Evolutionary conservation across 2,329 filamentous ascomycete species (phyloP).

Genomic region (Stachybotrys elegans): DNA sequence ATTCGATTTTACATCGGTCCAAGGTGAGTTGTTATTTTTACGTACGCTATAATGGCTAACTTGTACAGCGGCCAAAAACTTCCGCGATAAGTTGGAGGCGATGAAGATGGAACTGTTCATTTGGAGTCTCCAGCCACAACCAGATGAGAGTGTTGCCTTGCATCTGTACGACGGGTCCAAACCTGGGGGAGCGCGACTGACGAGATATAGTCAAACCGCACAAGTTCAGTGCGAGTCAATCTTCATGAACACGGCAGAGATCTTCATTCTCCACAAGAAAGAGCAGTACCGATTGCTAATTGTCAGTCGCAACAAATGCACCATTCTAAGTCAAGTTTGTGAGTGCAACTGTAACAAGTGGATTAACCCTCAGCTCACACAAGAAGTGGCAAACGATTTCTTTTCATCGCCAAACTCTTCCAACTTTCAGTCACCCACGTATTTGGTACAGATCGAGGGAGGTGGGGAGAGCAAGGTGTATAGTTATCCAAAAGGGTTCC

Average conservation of each 20-base stretch:
- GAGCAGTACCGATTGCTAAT: background rate
- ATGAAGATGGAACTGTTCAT: background rate
- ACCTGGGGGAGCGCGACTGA: background rate
- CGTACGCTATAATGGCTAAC: background rate
- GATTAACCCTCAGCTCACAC: background rate
- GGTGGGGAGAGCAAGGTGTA: background rate
- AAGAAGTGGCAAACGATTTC: background rate
- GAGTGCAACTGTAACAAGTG: too few species aligned
- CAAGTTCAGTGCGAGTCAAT: background rate
- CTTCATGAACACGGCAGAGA: slow-evolving; percentile 1
- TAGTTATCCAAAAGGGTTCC: background rate
- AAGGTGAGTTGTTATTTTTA: background rate
- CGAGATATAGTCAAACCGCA: slow-evolving; percentile 1
- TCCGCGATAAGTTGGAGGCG: background rate
- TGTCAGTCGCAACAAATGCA: slow-evolving; percentile 1
- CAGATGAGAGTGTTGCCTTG: background rate
- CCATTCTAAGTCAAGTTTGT: slow-evolving; percentile 2
- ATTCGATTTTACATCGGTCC: background rate
- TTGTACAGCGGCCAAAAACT: background rate
- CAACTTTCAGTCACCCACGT: background rate
- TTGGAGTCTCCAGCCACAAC: background rate
- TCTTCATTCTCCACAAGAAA: slow-evolving; percentile 1
- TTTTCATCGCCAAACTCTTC: background rate
- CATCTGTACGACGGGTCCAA: background rate
- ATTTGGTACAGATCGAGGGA: background rate